phyloP scores from a whole-genome alignment of 495 filamentous ascomycete genomes.

The Amorphotheca resinae region DNA sequence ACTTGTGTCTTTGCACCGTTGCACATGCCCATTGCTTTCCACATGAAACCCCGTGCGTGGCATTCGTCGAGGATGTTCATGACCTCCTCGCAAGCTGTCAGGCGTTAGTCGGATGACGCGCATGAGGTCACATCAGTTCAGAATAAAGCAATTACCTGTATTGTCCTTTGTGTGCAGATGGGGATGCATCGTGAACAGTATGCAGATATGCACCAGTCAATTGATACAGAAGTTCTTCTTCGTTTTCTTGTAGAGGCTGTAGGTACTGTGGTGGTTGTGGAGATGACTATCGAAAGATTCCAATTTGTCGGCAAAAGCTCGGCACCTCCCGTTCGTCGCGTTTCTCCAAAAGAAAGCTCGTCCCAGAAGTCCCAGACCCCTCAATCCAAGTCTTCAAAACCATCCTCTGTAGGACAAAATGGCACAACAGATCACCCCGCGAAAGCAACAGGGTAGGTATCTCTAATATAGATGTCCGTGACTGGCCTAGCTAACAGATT shows the following conservation, averaged over 20 bases:
- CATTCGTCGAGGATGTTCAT: constrained; percentile 92
- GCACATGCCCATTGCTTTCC: constrained; percentile 81
- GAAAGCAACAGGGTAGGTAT: constrained; percentile 73
- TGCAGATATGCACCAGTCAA: background rate
- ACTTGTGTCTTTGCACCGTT: constrained; percentile 72
- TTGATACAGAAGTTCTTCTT: background rate
- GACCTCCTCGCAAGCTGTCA: constrained; percentile 76
- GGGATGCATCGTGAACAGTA: constrained; percentile 68
- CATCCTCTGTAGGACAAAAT: constrained; percentile 6
- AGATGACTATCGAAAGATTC: background rate
- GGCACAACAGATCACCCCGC: constrained; percentile 27
- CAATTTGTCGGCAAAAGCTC: background rate
- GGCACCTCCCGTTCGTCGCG: background rate
- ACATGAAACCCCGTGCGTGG: constrained; percentile 82
- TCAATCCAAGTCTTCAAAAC: background rate
- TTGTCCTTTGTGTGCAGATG: constrained; percentile 89
- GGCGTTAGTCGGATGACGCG: constrained; percentile 1
- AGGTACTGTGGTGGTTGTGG: background rate
- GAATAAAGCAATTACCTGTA: constrained; percentile 42
- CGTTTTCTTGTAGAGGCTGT: background rate
- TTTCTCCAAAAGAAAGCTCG: background rate
- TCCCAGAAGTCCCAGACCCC: too few relatives aligned
- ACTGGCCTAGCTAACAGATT: constrained; percentile 1
- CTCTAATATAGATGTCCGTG: background rate
- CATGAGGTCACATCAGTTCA: background rate